Base-by-base conservation (phyloP, 768 basidiomycete species). In the Cystofilobasidium macerans region DNA sequence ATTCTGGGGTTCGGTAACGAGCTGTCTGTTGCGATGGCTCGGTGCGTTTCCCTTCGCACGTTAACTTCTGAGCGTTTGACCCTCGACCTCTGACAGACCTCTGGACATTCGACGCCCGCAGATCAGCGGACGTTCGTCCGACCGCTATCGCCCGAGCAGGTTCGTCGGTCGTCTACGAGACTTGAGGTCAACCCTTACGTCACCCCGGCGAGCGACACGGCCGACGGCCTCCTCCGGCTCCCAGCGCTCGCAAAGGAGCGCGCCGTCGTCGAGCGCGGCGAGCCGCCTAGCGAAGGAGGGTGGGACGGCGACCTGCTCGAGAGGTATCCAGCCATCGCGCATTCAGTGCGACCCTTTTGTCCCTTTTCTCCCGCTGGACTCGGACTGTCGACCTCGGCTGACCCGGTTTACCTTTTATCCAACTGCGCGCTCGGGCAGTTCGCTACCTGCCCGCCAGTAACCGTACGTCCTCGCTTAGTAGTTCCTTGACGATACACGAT, bases 361-460 rank as follows among this genome's bases (percentile, higher is more conserved):
- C 47, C 22, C 28, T 36, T 24, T 6, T 9, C 47, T 8, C 47
- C 20, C n/a, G 9, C 20, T 36, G 61, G 16, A 5, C 20, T 42
- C 18, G 36, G 28, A 9, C n/a, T 9, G 16, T 38, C 20, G 24
- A 51, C 22, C 36, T 26, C 26, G n/a, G 32, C 35, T 42, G 5
- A 28, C 51, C n/a, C 14, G 9, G 9, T 20, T 18, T 13, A 42
- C 42, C n/a, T n/a, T n/a, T n/a, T 5, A 14, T 42, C 42, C 7
- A 13, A 18, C 24, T 22, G 42, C 33, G 35, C 14, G n/a, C 12
- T 6, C 30, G 18, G 26, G 14, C 36, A 53, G 36, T 63, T 63
- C 36, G 62, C 62, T 2, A 56, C 51, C 2, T 30, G 26, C 22
- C 62, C 62, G 9, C 62, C 62, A 12, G 62, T 56, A 1, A 63